Evolutionary conservation across 345 rosid species (phyloP).

Genomic region (Camelina sativa): DNA sequence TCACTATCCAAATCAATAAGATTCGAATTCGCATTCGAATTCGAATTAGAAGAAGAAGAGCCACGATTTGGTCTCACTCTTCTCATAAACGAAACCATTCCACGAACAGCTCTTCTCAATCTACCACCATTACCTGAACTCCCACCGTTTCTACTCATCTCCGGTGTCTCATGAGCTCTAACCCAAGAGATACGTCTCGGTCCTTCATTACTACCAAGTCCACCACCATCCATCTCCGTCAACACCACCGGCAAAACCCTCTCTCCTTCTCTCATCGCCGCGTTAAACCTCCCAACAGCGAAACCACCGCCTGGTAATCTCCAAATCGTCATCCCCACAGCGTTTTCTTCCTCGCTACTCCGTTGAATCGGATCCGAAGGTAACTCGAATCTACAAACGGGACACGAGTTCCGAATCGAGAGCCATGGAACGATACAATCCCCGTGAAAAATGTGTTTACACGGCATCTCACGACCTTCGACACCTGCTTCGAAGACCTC

Average conservation of each 20-base stretch:
- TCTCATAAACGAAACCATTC: slow-evolving; percentile 61
- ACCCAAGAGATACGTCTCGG: slow-evolving; percentile 62
- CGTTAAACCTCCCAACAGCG: slow-evolving; percentile 74
- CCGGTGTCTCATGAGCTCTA: slow-evolving; percentile 31
- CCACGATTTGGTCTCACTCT: slow-evolving; percentile 50
- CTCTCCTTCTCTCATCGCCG: slow-evolving; percentile 50
- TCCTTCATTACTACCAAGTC: slow-evolving; percentile 46
- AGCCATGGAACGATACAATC: slow-evolving; percentile 84
- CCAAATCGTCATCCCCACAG: slow-evolving; percentile 78
- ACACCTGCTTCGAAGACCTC: slow-evolving; percentile 65
- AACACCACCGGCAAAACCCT: slow-evolving; percentile 59
- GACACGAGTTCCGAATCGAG: slow-evolving; percentile 71
- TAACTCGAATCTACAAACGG: slow-evolving; percentile 69
- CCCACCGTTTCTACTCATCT: slow-evolving; percentile 42
- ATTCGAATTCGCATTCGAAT: slow-evolving; percentile 1
- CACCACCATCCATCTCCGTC: slow-evolving; percentile 77
- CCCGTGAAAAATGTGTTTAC: slow-evolving; percentile 72
- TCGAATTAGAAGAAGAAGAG: slow-evolving; percentile 23
- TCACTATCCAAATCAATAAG: slow-evolving; percentile 29
- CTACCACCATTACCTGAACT: slow-evolving; percentile 48
- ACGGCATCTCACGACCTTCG: slow-evolving; percentile 79
- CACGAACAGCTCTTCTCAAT: slow-evolving; percentile 62
- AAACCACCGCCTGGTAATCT: slow-evolving; percentile 87
- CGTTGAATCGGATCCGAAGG: slow-evolving; percentile 49
- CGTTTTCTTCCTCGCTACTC: slow-evolving; percentile 26